Evolutionary conservation across 208 protist genomes (phyloP), one percentile per base, ranked within the genome.

Genomic region (Acanthamoeba lenticulata): DNA sequence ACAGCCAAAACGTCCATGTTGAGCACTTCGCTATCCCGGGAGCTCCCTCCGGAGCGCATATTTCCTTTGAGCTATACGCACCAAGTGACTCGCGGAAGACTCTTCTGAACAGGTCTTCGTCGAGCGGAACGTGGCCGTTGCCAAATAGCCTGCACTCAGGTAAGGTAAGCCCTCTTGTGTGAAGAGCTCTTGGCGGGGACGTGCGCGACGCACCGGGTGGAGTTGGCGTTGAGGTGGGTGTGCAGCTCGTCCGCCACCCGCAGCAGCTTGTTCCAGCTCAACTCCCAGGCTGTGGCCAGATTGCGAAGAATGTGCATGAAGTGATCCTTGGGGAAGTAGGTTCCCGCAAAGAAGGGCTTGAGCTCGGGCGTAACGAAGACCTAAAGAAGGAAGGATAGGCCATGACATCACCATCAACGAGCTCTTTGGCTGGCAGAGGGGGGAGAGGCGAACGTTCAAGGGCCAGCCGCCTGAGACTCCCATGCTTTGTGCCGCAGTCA

Each of bases 391-490:
- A 88, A 32, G 19, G 36, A 89, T 13, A 34, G 34, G 6, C 13
- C 13, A 5, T 34, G n/a, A n/a, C 29, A 40, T 44, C n/a, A 62
- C 2, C 1, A 1, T 0, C 2, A 49, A 52, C n/a, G n/a, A 11
- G 7, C 2, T 36, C 13, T 92, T 81, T 6, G 94, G 88, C 40
- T 95, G 17, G n/a, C n/a, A n/a, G n/a, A 34, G 60, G 7, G 24
- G 83, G 29, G 27, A 83, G 94, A 3, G 72, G 6, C 1, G 85
- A 6, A 94, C 65, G 45, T 55, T 94, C 29, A 96, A 36, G 6
- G 95, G 95, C 95, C 95, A 96, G 34, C 93, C 90, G 13, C 92
- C 69, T 21, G 45, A 60, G 4, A 83, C 83, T 1, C 60, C 65
- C 94, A 90, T 67, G 81, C 83, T 90, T 29, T 79, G 49, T 17